Evolutionary conservation across 306 rosid species (phyloP).

Genomic region (Elaeagnus macrophylla): DNA sequence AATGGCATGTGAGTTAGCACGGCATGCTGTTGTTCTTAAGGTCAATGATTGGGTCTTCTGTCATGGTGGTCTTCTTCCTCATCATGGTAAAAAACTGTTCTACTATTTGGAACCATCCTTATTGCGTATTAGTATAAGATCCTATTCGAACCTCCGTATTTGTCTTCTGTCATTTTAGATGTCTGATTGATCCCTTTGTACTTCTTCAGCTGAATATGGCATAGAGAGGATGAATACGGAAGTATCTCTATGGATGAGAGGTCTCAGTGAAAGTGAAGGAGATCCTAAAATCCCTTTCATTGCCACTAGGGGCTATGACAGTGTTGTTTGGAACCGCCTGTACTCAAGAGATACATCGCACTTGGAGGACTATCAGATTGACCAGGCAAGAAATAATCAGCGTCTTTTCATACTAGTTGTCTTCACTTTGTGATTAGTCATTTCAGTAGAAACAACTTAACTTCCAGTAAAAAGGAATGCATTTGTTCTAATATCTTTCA

Average conservation of each 20-base stretch:
- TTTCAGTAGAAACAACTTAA: neutral
- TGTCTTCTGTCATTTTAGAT: constrained; percentile 18
- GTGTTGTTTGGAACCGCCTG: constrained; percentile 93
- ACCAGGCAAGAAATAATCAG: constrained; percentile 41
- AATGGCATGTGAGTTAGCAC: constrained; percentile 68
- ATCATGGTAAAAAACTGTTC: constrained; percentile 58
- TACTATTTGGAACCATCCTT: constrained; percentile 7
- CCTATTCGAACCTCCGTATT: constrained; percentile 15
- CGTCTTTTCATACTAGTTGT: neutral
- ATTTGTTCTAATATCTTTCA: no score
- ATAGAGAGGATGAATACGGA: constrained; percentile 75
- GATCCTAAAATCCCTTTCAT: constrained; percentile 50
- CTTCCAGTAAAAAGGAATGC: neutral
- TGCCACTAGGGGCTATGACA: constrained; percentile 86
- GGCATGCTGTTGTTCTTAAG: constrained; percentile 71
- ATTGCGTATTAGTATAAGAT: constrained; percentile 9
- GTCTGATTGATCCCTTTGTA: constrained; percentile 25
- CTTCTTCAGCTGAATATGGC: constrained; percentile 64
- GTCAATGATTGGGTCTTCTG: constrained; percentile 98
- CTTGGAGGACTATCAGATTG: constrained; percentile 43
- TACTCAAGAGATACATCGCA: constrained; percentile 71
- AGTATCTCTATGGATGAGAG: constrained; percentile 87
- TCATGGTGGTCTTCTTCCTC: constrained; percentile 99
- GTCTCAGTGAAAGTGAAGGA: constrained; percentile 33
- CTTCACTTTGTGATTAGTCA: neutral